Evolutionary conservation across 2,329 filamentous ascomycete genomes (phyloP).

Genomic region (Neobulgaria alba): DNA sequence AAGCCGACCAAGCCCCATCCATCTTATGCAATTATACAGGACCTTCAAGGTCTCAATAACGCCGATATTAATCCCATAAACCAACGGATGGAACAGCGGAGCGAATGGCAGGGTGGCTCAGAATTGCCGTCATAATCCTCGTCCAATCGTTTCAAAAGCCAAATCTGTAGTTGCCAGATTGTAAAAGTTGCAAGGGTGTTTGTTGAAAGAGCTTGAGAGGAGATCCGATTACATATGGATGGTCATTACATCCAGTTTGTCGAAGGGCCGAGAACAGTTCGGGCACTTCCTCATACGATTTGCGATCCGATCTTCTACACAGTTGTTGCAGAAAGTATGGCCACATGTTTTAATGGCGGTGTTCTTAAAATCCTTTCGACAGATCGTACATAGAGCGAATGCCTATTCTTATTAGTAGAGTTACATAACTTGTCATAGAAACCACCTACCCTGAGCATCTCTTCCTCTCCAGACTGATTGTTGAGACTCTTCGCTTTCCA

Average conservation of each 20-base stretch:
- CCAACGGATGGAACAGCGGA: no score
- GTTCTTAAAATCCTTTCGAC: constrained; percentile 88
- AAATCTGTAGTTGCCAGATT: no score
- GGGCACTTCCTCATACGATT: constrained; percentile 94
- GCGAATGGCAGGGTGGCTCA: neutral
- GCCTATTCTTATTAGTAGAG: constrained; percentile 41
- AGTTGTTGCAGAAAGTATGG: constrained; percentile 86
- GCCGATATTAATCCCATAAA: constrained; percentile 10
- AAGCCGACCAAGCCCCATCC: constrained; percentile 7
- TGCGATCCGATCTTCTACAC: constrained; percentile 79
- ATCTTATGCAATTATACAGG: constrained; percentile 27
- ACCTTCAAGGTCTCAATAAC: constrained; percentile 14
- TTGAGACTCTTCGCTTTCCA: constrained; percentile 78
- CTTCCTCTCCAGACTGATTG: constrained; percentile 74
- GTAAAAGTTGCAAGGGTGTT: no score
- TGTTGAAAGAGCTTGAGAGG: no score
- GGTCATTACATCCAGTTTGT: constrained; percentile 80
- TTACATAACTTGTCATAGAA: constrained; percentile 14
- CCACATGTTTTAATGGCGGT: constrained; percentile 90
- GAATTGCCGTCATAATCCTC: neutral
- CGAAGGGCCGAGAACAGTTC: constrained; percentile 86
- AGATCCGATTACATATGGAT: constrained; percentile 42
- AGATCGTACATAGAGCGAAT: constrained; percentile 83
- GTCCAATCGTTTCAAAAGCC: neutral
- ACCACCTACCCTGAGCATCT: constrained; percentile 71